Base-by-base conservation (phyloP, 2,329 filamentous ascomycete genomes). In the Botrytis paeoniae region DNA sequence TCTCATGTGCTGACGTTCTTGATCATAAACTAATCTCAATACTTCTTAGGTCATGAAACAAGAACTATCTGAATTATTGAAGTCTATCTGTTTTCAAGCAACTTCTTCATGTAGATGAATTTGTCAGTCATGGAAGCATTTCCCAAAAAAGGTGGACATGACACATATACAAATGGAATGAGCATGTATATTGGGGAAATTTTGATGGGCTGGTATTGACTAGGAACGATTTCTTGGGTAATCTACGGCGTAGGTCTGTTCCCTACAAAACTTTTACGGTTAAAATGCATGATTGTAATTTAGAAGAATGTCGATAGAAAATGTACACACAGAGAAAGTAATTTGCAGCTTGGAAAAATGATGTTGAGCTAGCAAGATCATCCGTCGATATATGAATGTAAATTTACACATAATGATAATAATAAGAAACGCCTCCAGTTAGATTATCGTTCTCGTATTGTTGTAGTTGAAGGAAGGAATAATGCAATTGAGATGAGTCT, bases 321-420 rank as follows among this genome's bases (percentile, higher is more conserved):
- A 16, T 61, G 3, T 61, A 18, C 35, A 9, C 14, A 18, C 20
- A 37, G 22, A 22, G 35, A 16, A 39, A 25, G 12, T 14, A 3
- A n/a, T n/a, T 9, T 62, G 3, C 25, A 39, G 16, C 4, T 18
- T 39, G 22, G 2, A 39, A 61, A n/a, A 62, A n/a, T 1, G 3
- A 39, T 39, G 0, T 3, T n/a, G 1, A 9, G 0, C 14, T 16
- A 9, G 7, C 7, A n/a, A n/a, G 14, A n/a, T 14, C 22, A n/a
- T 7, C 12, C 35, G 7, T 18, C 0, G 35, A 39, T 61, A 1
- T 16, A 8, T 25, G 7, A 25, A 39, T 39, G 12, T 25, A 8
- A 60, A n/a, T n/a, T 3, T n/a, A 39, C 1, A n/a, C n/a, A n/a
- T n/a, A 0, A n/a, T 14, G 25, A 1, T 22, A 25, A 39, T 22